Base-by-base conservation (phyloP, 139 green algal species). In the Nannochloris sp. region DNA sequence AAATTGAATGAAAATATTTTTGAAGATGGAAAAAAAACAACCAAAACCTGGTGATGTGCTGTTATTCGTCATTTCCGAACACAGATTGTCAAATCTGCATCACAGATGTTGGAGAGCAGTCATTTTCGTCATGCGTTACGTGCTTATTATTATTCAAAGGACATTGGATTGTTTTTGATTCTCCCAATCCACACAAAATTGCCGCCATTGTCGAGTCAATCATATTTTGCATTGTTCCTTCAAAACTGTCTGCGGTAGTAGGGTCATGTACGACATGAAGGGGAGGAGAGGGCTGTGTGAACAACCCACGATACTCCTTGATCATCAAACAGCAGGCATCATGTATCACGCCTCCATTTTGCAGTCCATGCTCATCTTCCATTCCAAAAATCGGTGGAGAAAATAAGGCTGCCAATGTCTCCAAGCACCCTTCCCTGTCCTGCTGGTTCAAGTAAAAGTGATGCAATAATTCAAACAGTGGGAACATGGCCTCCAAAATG, bases 391-490 rank as follows among this genome's bases (percentile, higher is more conserved):
- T 59, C 10, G 51, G 45, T 3, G 49, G 36, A 28, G 59, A 29
- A 29, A 77, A 70, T 30, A 61, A 45, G n/a, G 46, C 12, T 36
- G 33, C 65, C 49, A 77, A 58, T 40, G 60, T 20, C n/a, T 51
- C 36, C 26, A 77, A 45, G 9, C 29, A 40, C 14, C 14, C 17
- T 30, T 73, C 59, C 10, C 65, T 63, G 30, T 73, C 57, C 13
- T 31, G 26, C 58, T 76, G 69, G 62, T 77, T 77, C 46, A 77
- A 68, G 43, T 46, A 65, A 44, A 66, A 66, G 50, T 77, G 70
- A 58, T 77, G 70, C 49, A 77, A 50, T 13, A 77, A 33, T 65
- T 77, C 70, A 69, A 77, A 77, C 10, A 77, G 56, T 11, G 70
- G 65, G 59, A 62, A 77, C 3, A 77, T 58, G 6, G 63, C 70